Conservation (phyloP, 2,329 filamentous ascomycete species). For the Ceratocystis albifundus region DNA sequence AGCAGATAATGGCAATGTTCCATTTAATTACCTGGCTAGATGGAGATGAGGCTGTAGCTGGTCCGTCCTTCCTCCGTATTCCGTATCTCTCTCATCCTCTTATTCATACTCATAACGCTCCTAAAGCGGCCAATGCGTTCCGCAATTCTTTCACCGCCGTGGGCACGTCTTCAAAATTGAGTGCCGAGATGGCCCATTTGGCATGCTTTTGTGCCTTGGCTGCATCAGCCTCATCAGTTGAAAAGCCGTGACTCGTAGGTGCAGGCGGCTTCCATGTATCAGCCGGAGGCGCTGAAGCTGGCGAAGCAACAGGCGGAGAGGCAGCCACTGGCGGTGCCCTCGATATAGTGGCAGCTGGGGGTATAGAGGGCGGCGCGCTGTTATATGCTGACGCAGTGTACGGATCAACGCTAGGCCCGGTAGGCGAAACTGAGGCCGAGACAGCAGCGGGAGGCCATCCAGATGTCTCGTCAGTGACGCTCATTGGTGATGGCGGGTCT, state of each 20-base stretch:
- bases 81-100: no score
- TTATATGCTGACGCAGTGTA: neutral
- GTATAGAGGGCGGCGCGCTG: neutral
- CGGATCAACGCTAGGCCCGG: neutral
- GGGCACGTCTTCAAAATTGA: slow-evolving; percentile 90
- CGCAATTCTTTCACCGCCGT: slow-evolving; percentile 80
- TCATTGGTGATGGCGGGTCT: slow-evolving; percentile 31
- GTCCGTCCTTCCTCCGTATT: neutral
- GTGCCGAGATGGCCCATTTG: slow-evolving; percentile 88
- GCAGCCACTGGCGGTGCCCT: slow-evolving; percentile 25
- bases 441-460: slow-evolving; percentile 15
- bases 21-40: neutral
- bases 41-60: neutral
- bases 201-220: slow-evolving; percentile 84
- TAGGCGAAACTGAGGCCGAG: slow-evolving; percentile 18
- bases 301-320: slow-evolving; percentile 18
- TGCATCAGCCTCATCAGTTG: slow-evolving; percentile 45
- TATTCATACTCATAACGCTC: slow-evolving; percentile 40
- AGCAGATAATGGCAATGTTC: neutral
- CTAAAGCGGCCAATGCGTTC: slow-evolving; percentile 59
- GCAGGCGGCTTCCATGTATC: neutral
- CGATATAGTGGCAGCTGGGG: slow-evolving; percentile 21
- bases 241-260: slow-evolving; percentile 11
- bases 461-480: slow-evolving; percentile 21
- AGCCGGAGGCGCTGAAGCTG: neutral